Conservation (phyloP, 306 rosid species). For the Echinosophora koreensis region DNA sequence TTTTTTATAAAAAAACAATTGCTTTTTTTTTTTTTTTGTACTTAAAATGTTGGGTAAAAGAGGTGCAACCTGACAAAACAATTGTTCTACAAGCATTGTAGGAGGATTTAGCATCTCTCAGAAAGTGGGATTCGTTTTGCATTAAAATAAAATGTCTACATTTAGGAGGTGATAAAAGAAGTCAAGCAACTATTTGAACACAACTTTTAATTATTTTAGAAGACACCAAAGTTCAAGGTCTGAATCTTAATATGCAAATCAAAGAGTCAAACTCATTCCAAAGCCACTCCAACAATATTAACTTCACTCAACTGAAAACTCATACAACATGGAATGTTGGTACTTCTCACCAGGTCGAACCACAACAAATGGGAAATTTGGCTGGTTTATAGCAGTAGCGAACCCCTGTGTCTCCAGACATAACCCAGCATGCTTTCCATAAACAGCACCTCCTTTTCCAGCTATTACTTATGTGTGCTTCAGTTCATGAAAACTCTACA, state of each 20-base stretch:
- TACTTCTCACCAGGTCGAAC: slow-evolving; percentile 85
- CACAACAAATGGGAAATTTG: slow-evolving; percentile 79
- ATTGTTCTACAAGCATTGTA: no score
- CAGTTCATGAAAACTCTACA: slow-evolving; percentile 80
- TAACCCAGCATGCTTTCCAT: slow-evolving; percentile 83
- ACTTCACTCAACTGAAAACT: slow-evolving; percentile 77
- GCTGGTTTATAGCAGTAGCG: slow-evolving; percentile 82
- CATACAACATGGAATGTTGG: slow-evolving; percentile 82
- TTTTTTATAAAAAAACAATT: no score
- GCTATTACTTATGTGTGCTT: slow-evolving; percentile 38
- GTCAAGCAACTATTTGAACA: slow-evolving; percentile 14
- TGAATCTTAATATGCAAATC: slow-evolving; percentile 25
- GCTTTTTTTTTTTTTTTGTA: no score
- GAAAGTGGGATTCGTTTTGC: background rate
- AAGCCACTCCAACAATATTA: slow-evolving; percentile 16
- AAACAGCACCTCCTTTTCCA: slow-evolving; percentile 81
- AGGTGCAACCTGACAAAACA: no score
- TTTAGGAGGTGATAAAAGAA: slow-evolving; percentile 7
- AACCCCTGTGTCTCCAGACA: slow-evolving; percentile 97
- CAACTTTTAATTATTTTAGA: slow-evolving; percentile 31
- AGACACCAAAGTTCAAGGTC: slow-evolving; percentile 32
- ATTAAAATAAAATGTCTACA: slow-evolving; percentile 9
- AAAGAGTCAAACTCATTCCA: slow-evolving; percentile 37
- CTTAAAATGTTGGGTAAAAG: no score
- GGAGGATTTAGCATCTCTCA: no score